These are phyloP conservation scores for Protomyces arabidopsidicola DNA, from an alignment of 1,139 yeast genomes.

Conservation along the genomic window DNA sequence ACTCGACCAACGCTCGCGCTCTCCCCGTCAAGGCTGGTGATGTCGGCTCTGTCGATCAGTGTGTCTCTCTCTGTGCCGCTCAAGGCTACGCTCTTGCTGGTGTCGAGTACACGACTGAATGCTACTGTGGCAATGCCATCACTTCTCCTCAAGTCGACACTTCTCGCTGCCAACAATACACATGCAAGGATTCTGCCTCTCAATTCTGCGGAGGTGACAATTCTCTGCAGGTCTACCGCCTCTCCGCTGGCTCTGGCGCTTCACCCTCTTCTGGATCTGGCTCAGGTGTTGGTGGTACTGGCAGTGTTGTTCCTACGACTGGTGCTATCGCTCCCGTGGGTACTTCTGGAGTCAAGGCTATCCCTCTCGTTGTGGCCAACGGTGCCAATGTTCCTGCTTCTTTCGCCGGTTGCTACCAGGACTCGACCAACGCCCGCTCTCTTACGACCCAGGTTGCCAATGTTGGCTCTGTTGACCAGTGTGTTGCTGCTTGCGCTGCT, in stretches of 20 bases:
- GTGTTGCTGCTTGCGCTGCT: constrained; percentile 11
- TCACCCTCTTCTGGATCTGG: constrained; percentile 1
- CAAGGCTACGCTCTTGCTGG: not conserved
- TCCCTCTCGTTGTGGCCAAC: not conserved
- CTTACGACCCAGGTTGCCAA: not conserved
- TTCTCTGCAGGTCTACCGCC: constrained; percentile 11
- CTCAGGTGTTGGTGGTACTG: too few relatives aligned
- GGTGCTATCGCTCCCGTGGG: constrained; percentile 42
- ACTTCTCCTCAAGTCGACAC: constrained; percentile 16
- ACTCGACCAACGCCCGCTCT: not conserved
- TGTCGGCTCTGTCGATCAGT: not conserved
- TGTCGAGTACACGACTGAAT: not conserved
- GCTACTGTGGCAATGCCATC: constrained; percentile 16
- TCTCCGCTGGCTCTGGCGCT: constrained; percentile 3
- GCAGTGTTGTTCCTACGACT: too few relatives aligned
- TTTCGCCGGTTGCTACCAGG: not conserved
- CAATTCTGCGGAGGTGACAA: constrained; percentile 21
- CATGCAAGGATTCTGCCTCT: constrained; percentile 25
- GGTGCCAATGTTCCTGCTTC: constrained; percentile 3
- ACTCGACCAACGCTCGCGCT: not conserved
- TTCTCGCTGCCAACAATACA: constrained; percentile 4
- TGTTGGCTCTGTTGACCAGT: not conserved
- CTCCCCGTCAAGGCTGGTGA: not conserved
- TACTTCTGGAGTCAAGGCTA: constrained; percentile 48
- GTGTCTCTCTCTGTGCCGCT: not conserved